Conservation (phyloP, 768 basidiomycete species). For the Phylloporus arenicola region DNA sequence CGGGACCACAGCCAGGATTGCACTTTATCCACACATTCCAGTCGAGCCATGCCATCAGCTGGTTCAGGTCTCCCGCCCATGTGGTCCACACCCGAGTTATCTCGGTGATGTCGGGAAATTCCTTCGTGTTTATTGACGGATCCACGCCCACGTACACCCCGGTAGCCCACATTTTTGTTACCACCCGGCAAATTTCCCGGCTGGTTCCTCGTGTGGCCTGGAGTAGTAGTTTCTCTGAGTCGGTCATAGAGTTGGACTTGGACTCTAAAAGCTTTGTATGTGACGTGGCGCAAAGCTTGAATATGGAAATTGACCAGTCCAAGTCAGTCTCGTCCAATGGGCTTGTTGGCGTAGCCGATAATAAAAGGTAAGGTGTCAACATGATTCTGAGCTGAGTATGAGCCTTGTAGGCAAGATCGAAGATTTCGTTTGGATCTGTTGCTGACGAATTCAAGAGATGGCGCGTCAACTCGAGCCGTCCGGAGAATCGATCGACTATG, state of each 20-base stretch:
- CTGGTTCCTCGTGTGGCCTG: conserved; percentile 27
- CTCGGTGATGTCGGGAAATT: background rate
- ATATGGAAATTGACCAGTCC: conserved; percentile 27
- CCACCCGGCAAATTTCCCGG: conserved; percentile 41
- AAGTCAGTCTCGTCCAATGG: background rate
- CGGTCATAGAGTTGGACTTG: conserved; percentile 14
- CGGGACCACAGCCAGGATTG: conserved; percentile 38
- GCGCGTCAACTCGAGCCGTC: conserved; percentile 23
- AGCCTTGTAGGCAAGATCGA: conserved; percentile 1
- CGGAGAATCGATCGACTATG: conserved; percentile 28
- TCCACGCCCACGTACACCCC: conserved; percentile 23
- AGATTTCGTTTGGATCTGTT: background rate
- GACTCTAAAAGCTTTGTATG: conserved; percentile 14
- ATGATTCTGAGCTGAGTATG: conserved; percentile 20
- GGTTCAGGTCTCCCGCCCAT: conserved; percentile 33
- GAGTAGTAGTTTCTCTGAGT: conserved; percentile 25
- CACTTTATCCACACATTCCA: conserved; percentile 49
- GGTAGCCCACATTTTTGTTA: conserved; percentile 30
- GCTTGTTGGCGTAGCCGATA: conserved; percentile 1
- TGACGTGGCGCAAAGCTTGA: conserved; percentile 20
- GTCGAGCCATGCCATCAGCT: conserved; percentile 44
- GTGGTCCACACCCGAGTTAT: conserved; percentile 8
- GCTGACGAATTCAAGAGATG: conserved; percentile 15
- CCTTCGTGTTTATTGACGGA: background rate
- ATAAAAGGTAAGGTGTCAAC: conserved; percentile 23